phyloP scores from a whole-genome alignment of 768 basidiomycete genomes.

The Paxillus involutus region DNA sequence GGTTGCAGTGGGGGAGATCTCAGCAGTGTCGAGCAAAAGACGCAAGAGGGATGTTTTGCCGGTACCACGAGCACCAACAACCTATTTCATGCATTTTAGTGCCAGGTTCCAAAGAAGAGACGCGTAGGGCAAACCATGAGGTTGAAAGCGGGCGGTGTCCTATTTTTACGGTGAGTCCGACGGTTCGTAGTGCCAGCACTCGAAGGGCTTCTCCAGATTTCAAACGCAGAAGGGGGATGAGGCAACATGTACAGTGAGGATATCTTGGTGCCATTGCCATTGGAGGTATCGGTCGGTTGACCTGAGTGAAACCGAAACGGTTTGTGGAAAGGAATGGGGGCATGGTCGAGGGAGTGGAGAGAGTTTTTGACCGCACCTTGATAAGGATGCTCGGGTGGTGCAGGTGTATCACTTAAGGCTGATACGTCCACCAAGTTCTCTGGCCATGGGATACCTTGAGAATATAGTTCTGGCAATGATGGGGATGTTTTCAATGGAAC shows the following conservation, averaged over 20 bases:
- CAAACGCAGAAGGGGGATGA: constrained; percentile 61
- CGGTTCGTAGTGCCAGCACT: constrained; percentile 41
- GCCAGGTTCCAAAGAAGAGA: not conserved
- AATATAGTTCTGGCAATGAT: constrained; percentile 74
- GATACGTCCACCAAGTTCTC: constrained; percentile 76
- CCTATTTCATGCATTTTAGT: constrained; percentile 40
- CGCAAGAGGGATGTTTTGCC: constrained; percentile 85
- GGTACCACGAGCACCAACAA: constrained; percentile 76
- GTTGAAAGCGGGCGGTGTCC: constrained; percentile 78
- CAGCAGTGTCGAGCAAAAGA: constrained; percentile 80
- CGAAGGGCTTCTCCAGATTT: constrained; percentile 45
- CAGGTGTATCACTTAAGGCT: constrained; percentile 51
- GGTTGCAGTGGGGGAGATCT: constrained; percentile 76
- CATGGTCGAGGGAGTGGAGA: constrained; percentile 50
- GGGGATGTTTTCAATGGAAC: constrained; percentile 68
- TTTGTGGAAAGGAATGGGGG: constrained; percentile 78
- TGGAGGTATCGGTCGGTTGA: constrained; percentile 24
- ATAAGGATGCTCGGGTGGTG: constrained; percentile 34
- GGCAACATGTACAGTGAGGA: constrained; percentile 69
- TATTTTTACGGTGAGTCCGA: constrained; percentile 62
- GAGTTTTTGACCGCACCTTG: constrained; percentile 75
- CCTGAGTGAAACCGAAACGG: constrained; percentile 61
- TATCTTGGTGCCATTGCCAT: constrained; percentile 48
- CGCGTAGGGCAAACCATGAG: constrained; percentile 59
- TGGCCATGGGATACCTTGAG: constrained; percentile 83